Percentiles rank a stretch among this genome's conserved stretches.
These are phyloP conservation scores for Ceratobasidium sp. DNA, from an alignment of 1,284 basidiomycete species.

Conservation along the genomic window DNA sequence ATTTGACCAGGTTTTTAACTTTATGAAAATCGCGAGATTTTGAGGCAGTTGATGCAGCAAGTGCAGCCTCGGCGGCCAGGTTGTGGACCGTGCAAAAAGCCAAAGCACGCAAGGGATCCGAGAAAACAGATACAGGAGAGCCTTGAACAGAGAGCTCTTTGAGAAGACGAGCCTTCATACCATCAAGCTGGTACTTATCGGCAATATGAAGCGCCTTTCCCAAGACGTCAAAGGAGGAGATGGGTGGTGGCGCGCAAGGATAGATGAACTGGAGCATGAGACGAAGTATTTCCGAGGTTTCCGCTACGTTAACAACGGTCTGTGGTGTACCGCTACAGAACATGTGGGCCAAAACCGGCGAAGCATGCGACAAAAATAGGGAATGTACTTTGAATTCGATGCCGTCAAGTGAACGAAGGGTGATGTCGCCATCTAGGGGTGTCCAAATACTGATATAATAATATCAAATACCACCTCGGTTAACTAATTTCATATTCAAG, in stretches of 20 bases:
- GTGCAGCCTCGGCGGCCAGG: neutral
- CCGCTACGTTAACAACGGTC: neutral
- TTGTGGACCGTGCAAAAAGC: neutral
- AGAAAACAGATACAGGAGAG: slow-evolving; percentile 1
- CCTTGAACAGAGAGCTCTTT: neutral
- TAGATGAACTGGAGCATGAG: slow-evolving; percentile 31
- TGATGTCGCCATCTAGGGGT: slow-evolving; percentile 40
- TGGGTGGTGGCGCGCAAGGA: slow-evolving; percentile 7
- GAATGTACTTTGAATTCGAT: slow-evolving; percentile 43
- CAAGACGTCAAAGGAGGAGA: slow-evolving; percentile 7
- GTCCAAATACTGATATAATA: slow-evolving; percentile 5
- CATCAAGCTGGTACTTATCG: slow-evolving; percentile 29
- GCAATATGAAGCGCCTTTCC: slow-evolving; percentile 3
- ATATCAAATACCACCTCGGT: neutral
- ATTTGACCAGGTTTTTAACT: neutral
- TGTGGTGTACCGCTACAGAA: neutral
- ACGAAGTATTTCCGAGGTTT: neutral
- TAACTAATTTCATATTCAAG: neutral
- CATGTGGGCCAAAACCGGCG: slow-evolving; percentile 42
- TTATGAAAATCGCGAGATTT: neutral
- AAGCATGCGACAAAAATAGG: slow-evolving; percentile 35
- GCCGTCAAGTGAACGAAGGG: slow-evolving; percentile 43
- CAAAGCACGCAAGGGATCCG: slow-evolving; percentile 14
- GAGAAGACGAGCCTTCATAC: neutral
- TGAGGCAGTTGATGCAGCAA: neutral